Evolutionary conservation across 2,329 filamentous ascomycete genomes (phyloP).

Genomic region (Pseudogymnoascus sp.): DNA sequence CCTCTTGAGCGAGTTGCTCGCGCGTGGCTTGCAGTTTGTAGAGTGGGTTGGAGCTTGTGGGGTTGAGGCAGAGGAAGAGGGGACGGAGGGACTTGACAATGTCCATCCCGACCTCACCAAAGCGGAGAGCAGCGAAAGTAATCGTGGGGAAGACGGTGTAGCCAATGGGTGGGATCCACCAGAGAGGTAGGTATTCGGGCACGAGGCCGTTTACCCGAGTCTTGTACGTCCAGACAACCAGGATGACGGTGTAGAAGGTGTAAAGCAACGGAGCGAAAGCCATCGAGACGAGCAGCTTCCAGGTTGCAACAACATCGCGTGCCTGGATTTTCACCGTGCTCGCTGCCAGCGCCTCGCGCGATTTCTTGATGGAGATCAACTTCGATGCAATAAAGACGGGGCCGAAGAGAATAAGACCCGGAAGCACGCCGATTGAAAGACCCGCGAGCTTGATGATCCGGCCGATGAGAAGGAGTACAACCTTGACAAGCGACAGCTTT

Average conservation of each 20-base stretch:
- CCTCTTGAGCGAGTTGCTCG: slow-evolving; percentile 66
- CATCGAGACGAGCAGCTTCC: slow-evolving; percentile 85
- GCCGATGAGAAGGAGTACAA: slow-evolving; percentile 70
- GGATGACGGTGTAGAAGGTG: slow-evolving; percentile 66
- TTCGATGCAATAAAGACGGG: slow-evolving; percentile 82
- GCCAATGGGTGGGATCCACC: slow-evolving; percentile 64
- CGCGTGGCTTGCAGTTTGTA: slow-evolving; percentile 66
- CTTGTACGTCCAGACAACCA: slow-evolving; percentile 69
- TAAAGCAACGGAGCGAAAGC: slow-evolving; percentile 76
- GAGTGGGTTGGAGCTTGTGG: slow-evolving; percentile 75
- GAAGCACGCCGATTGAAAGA: slow-evolving; percentile 72
- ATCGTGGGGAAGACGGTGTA: slow-evolving; percentile 77
- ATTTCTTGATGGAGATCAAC: slow-evolving; percentile 72
- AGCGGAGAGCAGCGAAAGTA: slow-evolving; percentile 86
- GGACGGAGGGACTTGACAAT: slow-evolving; percentile 91
- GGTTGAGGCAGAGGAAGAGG: slow-evolving; percentile 75
- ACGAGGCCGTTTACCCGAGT: slow-evolving; percentile 78
- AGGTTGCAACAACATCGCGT: slow-evolving; percentile 84
- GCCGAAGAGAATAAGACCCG: slow-evolving; percentile 78
- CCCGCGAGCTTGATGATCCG: slow-evolving; percentile 68
- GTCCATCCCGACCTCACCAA: slow-evolving; percentile 98
- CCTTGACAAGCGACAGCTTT: slow-evolving; percentile 67
- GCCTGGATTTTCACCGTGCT: slow-evolving; percentile 85
- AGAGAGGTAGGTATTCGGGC: slow-evolving; percentile 72
- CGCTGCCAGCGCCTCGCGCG: slow-evolving; percentile 72